Percentiles rank a stretch among this genome's conserved stretches.
phyloP scores from a whole-genome alignment of 352 stramenopile species.

The Pythium periplocum region DNA sequence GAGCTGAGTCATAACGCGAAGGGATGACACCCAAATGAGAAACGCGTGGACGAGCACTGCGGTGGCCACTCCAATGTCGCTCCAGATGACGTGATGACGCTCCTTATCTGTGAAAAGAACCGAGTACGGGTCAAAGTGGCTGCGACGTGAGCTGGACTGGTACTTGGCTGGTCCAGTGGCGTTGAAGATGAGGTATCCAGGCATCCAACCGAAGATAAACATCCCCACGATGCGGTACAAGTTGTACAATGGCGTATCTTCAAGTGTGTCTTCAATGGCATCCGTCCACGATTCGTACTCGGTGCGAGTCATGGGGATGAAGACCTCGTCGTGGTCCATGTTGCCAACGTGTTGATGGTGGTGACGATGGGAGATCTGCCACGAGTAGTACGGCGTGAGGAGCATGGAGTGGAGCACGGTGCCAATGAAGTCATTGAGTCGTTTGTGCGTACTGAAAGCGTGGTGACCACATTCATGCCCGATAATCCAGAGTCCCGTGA shows the following conservation, averaged over 20 bases:
- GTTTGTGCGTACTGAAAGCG: slow-evolving; percentile 77
- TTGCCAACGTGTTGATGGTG: slow-evolving; percentile 81
- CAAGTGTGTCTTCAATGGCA: slow-evolving; percentile 53
- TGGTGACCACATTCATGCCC: slow-evolving; percentile 91
- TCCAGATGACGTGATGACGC: slow-evolving; percentile 88
- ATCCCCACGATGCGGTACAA: slow-evolving; percentile 92
- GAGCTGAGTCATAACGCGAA: slow-evolving; percentile 42
- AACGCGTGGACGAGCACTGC: slow-evolving; percentile 49
- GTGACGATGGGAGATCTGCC: slow-evolving; percentile 77
- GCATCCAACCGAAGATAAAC: slow-evolving; percentile 93
- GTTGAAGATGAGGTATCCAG: slow-evolving; percentile 95
- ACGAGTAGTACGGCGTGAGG: slow-evolving; percentile 90
- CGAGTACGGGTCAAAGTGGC: slow-evolving; percentile 94
- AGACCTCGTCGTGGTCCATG: slow-evolving; percentile 86
- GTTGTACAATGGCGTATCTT: slow-evolving; percentile 87
- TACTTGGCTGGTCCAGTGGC: slow-evolving; percentile 87
- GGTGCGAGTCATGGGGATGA: slow-evolving; percentile 52
- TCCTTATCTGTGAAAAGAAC: slow-evolving; percentile 92
- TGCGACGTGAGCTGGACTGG: slow-evolving; percentile 36
- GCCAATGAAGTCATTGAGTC: slow-evolving; percentile 86
- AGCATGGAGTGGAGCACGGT: slow-evolving; percentile 86
- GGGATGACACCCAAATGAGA: slow-evolving; percentile 19
- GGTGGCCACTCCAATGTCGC: slow-evolving; percentile 81
- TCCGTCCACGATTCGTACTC: slow-evolving; percentile 90
- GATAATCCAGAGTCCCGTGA: slow-evolving; percentile 89